These are phyloP conservation scores for Artemisia argyi DNA, from an alignment of 129 eudicot genomes.

Conservation along the genomic window DNA sequence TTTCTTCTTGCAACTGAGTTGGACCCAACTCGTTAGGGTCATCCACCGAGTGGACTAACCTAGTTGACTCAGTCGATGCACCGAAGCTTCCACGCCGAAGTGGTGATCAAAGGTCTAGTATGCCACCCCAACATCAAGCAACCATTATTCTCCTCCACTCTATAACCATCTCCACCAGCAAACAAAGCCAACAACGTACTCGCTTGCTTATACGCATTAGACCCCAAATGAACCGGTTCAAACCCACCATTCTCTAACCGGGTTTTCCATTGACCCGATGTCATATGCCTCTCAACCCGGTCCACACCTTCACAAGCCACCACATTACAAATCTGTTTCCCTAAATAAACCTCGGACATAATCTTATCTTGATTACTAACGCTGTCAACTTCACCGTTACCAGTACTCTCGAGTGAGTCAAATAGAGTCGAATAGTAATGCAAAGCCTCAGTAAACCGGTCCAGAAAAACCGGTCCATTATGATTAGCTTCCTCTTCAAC, in stretches of 20 bases:
- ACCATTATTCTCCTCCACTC: constrained; percentile 69
- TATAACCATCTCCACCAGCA: constrained; percentile 78
- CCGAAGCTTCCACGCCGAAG: constrained; percentile 81
- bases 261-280: constrained; percentile 50
- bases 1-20: constrained; percentile 24
- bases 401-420: constrained; percentile 69
- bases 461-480: constrained; percentile 61
- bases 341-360: constrained; percentile 77
- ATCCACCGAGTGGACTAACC: neutral
- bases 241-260: constrained; percentile 59
- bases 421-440: constrained; percentile 79
- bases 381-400: neutral
- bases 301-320: constrained; percentile 85
- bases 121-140: constrained; percentile 94
- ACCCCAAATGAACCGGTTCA: constrained; percentile 65
- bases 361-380: constrained; percentile 48
- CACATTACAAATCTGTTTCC: constrained; percentile 74
- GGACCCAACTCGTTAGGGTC: constrained; percentile 3
- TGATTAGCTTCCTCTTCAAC: constrained; percentile 84
- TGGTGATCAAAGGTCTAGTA: constrained; percentile 70
- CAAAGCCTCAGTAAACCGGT: constrained; percentile 73
- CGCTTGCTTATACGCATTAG: constrained; percentile 78
- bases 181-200: constrained; percentile 74
- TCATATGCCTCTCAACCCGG: constrained; percentile 71
- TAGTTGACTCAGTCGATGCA: constrained; percentile 33